Conservation (phyloP, 2,329 filamentous ascomycete genomes). For the Scleromitrula shiraiana region DNA sequence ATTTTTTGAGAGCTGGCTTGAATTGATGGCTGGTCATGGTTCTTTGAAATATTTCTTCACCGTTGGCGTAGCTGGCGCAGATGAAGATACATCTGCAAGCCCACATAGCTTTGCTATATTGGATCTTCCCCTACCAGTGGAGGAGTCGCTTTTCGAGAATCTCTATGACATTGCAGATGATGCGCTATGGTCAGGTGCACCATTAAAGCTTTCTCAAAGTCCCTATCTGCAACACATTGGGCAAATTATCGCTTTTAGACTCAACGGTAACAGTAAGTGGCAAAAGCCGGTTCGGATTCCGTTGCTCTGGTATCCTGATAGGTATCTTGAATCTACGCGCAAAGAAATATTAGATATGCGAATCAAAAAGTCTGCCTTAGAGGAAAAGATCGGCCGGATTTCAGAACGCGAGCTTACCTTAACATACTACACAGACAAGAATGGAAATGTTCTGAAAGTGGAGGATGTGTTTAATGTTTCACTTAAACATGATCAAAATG, state of each 20-base stretch:
- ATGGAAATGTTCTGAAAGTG: constrained; percentile 23
- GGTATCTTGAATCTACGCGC: constrained; percentile 40
- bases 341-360: constrained; percentile 40
- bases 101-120: constrained; percentile 26
- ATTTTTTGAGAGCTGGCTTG: constrained; percentile 23
- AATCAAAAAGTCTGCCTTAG: constrained; percentile 20
- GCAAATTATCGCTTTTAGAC: constrained; percentile 42
- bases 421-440: constrained; percentile 17
- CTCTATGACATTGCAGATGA: constrained; percentile 30
- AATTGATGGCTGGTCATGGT: constrained; percentile 10
- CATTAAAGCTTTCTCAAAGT: constrained; percentile 17
- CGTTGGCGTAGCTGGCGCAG: constrained; percentile 18
- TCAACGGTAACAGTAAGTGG: constrained; percentile 35
- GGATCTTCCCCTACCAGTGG: constrained; percentile 22
- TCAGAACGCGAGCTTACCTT: constrained; percentile 22
- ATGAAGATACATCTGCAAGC: constrained; percentile 4
- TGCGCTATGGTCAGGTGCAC: constrained; percentile 22
- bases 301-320: constrained; percentile 44
- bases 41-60: constrained; percentile 24
- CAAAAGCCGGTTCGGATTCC: constrained; percentile 43
- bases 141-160: constrained; percentile 20
- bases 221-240: constrained; percentile 32
- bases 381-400: constrained; percentile 25
- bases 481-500: constrained; percentile 25
- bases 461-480: constrained; percentile 25